Base-by-base conservation (phyloP, 495 filamentous ascomycete genomes). In the Mytilinidion resinicola region DNA sequence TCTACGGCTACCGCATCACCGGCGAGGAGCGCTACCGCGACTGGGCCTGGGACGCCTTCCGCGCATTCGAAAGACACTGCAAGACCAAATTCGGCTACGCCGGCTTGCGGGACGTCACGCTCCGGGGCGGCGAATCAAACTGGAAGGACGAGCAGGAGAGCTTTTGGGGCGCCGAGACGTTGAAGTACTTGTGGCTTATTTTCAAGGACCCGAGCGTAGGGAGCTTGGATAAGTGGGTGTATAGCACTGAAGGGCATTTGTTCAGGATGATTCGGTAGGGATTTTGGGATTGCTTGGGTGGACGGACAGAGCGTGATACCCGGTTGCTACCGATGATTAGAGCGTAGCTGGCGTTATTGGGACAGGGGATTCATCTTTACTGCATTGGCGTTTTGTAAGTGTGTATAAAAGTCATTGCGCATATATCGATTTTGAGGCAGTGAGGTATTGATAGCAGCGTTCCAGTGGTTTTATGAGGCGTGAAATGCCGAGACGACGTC, bases 41-140 rank as follows among this genome's bases (percentile, higher is more conserved):
- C 41, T 63, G 61, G 56, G 69, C 70, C 3, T 72, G 70, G 70
- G 64, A 67, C 30, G 68, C 62, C 17, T 72, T 67, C 53, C 12
- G 48, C 19, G 65, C 64, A 1, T 62, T 70, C 43, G 56, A 66
- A 9, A 68, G 60, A 51, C 46, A 64, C n/a, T 73, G 69, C 21
- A 59, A 67, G 57, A 71, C 70, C 9, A 34, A 53, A n/a, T 63
- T 66, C 19, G 73, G 72, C 7, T 72, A 72, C 53, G 69, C 70
- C 3, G 67, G 63, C 36, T 42, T 75, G 54, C 44, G 25, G 5
- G 73, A 75, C 54, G 64, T 74, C 25, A 72, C 60, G 33, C 52
- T 35, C 9, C 56, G 55, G 60, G 63, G 19, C 37, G 30, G 37
- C 14, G 33, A 56, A 30, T 38, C 21, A 12, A 51, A 21, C 21